Evolutionary conservation across 352 stramenopile species (phyloP).

Genomic region (Globisporangium okanoganense): DNA sequence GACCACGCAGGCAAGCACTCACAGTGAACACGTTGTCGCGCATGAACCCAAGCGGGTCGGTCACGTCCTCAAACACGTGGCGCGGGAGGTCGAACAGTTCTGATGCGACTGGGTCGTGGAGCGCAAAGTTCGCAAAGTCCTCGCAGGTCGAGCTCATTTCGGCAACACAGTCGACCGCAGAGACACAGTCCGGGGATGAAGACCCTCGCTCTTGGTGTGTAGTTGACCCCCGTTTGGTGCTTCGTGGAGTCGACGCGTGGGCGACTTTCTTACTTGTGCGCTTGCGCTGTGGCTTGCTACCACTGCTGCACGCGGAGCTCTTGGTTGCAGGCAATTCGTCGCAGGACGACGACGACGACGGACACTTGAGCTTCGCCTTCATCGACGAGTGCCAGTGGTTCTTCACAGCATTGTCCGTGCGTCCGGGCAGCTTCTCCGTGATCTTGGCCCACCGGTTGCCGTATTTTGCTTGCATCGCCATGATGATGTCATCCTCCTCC

Average conservation of each 20-base stretch:
- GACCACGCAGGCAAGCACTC: neutral
- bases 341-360: neutral
- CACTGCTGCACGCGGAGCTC: neutral
- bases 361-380: constrained; percentile 46
- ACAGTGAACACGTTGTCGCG: constrained; percentile 2
- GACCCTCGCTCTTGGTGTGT: constrained; percentile 13
- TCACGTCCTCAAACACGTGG: constrained; percentile 16
- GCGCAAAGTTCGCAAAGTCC: constrained; percentile 15
- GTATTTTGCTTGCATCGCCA: constrained; percentile 73
- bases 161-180: constrained; percentile 2
- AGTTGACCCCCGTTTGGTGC: constrained; percentile 1
- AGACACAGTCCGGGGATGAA: constrained; percentile 17
- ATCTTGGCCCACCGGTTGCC: constrained; percentile 99
- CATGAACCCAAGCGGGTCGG: constrained; percentile 14
- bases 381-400: constrained; percentile 94
- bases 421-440: constrained; percentile 92
- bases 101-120: constrained; percentile 8
- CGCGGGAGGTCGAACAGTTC: constrained; percentile 17
- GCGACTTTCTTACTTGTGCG: constrained; percentile 14
- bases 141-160: constrained; percentile 5
- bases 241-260: neutral
- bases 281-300: neutral
- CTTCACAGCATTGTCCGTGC: constrained; percentile 97
- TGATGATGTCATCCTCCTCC: constrained; percentile 86
- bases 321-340: neutral